Conservation (phyloP, 768 basidiomycete genomes). For the Boletus vermiculosoides region DNA sequence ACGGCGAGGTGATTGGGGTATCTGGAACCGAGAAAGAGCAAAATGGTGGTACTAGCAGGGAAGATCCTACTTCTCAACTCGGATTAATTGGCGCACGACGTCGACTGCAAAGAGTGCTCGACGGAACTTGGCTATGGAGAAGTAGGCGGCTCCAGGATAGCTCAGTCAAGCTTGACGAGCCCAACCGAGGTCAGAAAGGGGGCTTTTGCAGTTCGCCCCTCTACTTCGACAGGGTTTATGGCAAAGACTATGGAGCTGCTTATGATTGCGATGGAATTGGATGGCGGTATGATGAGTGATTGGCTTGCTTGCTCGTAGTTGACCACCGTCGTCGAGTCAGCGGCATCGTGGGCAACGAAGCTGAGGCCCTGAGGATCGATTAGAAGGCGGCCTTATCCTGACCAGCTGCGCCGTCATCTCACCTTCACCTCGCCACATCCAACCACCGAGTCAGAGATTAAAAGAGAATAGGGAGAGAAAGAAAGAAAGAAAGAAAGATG, state of each 20-base stretch:
- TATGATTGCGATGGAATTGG: background rate
- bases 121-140: background rate
- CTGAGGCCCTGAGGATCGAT: background rate
- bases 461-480: background rate
- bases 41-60: background rate
- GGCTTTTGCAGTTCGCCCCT: background rate
- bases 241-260: background rate
- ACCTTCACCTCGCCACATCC: background rate
- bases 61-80: background rate
- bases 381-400: too few species aligned
- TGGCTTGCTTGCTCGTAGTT: too few species aligned
- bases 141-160: background rate
- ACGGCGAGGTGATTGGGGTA: background rate
- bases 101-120: background rate
- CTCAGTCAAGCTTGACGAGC: background rate
- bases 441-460: background rate
- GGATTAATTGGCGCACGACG: background rate
- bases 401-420: background rate
- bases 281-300: background rate
- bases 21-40: background rate
- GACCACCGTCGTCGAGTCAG: background rate
- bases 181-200: background rate
- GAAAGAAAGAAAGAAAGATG: constrained; percentile 29
- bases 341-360: background rate
- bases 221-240: background rate